phyloP scores from a whole-genome alignment of 139 green algal genomes.

The Ettlia oleoabundans region DNA sequence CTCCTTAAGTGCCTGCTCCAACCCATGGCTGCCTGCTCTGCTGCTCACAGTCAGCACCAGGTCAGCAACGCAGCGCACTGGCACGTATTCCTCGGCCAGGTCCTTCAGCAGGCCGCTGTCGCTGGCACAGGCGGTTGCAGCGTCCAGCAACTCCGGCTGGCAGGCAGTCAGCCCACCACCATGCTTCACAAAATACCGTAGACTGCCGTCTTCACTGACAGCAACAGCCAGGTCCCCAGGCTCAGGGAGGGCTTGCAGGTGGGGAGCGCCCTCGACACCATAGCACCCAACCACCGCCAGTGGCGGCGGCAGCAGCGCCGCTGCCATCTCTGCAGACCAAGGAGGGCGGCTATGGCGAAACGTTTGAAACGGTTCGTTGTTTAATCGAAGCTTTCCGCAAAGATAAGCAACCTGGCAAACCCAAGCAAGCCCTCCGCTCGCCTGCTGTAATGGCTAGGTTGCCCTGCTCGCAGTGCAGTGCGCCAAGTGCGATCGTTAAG shows the following conservation, averaged over 20 bases:
- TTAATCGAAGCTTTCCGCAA: too few species aligned
- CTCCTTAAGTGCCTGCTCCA: conserved; percentile 3
- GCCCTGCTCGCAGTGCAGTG: conserved; percentile 14
- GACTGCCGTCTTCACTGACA: not conserved
- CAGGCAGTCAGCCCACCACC: not conserved
- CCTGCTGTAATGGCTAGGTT: conserved; percentile 10
- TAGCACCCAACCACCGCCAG: conserved; percentile 15
- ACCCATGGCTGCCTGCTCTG: not conserved
- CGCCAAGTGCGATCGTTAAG: not conserved
- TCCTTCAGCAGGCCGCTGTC: conserved; percentile 4
- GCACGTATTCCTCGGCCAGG: conserved; percentile 13
- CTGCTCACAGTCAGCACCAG: conserved; percentile 14
- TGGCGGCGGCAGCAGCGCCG: conserved; percentile 13
- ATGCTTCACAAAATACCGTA: conserved; percentile 3
- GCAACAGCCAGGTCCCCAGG: not conserved
- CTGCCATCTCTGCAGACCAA: not conserved
- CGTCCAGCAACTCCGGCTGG: not conserved
- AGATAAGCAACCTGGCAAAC: not conserved
- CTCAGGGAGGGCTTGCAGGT: not conserved
- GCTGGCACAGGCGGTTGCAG: not conserved
- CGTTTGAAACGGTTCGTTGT: too few species aligned
- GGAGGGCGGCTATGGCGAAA: too few species aligned
- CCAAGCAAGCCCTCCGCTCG: not conserved
- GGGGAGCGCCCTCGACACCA: not conserved
- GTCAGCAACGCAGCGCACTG: conserved; percentile 15